These are phyloP conservation scores for Moricandia moricandioides DNA, from an alignment of 345 rosid species.

Conservation along the genomic window DNA sequence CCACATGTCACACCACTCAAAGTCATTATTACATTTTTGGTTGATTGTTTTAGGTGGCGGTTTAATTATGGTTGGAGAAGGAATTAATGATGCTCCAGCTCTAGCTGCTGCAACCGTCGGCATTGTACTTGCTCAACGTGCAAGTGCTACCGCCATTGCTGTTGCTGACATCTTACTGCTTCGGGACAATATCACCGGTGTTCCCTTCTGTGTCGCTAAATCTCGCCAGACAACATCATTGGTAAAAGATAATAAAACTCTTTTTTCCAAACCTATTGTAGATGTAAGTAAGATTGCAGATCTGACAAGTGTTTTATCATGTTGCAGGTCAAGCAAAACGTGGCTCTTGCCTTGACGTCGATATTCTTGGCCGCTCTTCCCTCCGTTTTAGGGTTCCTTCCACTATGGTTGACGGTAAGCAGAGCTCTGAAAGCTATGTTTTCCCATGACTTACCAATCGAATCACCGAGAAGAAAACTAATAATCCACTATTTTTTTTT, in stretches of 20 bases:
- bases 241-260: constrained; percentile 32
- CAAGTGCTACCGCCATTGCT: constrained; percentile 93
- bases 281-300: not conserved
- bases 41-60: constrained; percentile 74
- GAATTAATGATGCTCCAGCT: constrained; percentile 97
- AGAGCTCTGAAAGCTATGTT: constrained; percentile 6
- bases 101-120: constrained; percentile 97
- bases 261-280: not conserved
- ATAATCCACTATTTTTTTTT: not conserved
- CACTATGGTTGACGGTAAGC: constrained; percentile 85
- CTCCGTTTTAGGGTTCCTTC: constrained; percentile 83
- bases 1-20: not conserved
- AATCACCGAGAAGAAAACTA: not conserved
- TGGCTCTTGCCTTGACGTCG: constrained; percentile 71
- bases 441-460: not conserved
- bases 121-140: constrained; percentile 93
- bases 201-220: constrained; percentile 88
- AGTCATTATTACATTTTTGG: not conserved
- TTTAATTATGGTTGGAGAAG: constrained; percentile 95
- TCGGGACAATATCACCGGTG: constrained; percentile 69
- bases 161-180: constrained; percentile 88
- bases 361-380: constrained; percentile 80
- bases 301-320: not conserved
- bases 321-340: constrained; percentile 88
- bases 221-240: constrained; percentile 81